These are phyloP conservation scores for Pseudogymnoascus sp. DNA, from an alignment of 2,329 filamentous ascomycete genomes.

Conservation along the genomic window DNA sequence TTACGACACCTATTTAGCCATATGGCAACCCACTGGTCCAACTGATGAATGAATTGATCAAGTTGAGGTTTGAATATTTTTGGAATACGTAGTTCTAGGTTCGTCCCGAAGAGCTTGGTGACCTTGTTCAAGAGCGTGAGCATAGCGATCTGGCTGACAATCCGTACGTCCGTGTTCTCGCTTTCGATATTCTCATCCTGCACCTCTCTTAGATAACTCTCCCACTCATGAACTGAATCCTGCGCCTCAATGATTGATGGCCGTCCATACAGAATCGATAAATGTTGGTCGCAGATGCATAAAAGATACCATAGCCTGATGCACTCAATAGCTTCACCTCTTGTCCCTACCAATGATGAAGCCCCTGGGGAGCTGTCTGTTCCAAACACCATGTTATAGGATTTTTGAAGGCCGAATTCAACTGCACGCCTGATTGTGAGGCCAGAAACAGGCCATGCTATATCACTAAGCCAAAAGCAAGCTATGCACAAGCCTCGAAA, in stretches of 20 bases:
- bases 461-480: slow-evolving; percentile 47
- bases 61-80: slow-evolving; percentile 25
- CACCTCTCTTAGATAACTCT: slow-evolving; percentile 41
- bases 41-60: slow-evolving; percentile 28
- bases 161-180: slow-evolving; percentile 38
- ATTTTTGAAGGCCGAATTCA: slow-evolving; percentile 44
- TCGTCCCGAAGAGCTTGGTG: slow-evolving; percentile 47
- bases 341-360: slow-evolving; percentile 36
- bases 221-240: slow-evolving; percentile 45
- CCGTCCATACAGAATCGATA: slow-evolving; percentile 53
- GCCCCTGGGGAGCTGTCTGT: slow-evolving; percentile 26
- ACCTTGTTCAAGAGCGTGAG: slow-evolving; percentile 50
- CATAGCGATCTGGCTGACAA: slow-evolving; percentile 49
- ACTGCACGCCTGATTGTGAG: slow-evolving; percentile 36
- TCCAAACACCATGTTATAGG: slow-evolving; percentile 24
- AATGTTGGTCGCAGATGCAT: slow-evolving; percentile 56
- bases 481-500: slow-evolving; percentile 45
- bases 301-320: slow-evolving; percentile 52
- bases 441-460: slow-evolving; percentile 36
- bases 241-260: slow-evolving; percentile 52
- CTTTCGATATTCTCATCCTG: slow-evolving; percentile 34
- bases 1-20: slow-evolving; percentile 29
- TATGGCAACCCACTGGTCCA: slow-evolving; percentile 28
- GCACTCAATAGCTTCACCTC: slow-evolving; percentile 38
- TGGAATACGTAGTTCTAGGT: slow-evolving; percentile 39